Conservation (phyloP, 2,329 filamentous ascomycete species). For the Dothidotthia symphoricarpi region DNA sequence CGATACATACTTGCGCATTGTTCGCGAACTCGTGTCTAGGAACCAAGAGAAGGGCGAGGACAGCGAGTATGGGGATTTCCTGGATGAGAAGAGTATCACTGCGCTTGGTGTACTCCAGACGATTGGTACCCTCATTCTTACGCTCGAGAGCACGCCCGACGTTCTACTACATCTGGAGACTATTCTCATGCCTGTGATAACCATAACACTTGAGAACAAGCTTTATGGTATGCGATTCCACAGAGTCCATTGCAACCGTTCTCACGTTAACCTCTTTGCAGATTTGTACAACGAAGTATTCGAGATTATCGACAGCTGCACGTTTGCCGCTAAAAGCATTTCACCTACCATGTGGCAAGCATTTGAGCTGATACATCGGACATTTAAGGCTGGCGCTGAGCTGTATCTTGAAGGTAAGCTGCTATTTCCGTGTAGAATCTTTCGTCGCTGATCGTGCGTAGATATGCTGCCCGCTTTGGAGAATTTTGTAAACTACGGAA, state of each 20-base stretch:
- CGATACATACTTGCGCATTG: conserved; percentile 92
- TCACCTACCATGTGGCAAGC: conserved; percentile 98
- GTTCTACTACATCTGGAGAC: conserved; percentile 92
- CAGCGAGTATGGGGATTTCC: conserved; percentile 80
- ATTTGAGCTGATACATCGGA: conserved; percentile 93
- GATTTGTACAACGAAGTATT: conserved; percentile 98
- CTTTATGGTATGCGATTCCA: conserved; percentile 66
- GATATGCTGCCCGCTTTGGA: conserved; percentile 98
- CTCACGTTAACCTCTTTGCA: conserved; percentile 36
- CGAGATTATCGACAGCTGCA: conserved; percentile 99
- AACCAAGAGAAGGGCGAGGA: conserved; percentile 72
- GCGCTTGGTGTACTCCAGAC: conserved; percentile 95
- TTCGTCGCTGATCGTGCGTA: conserved; percentile 19
- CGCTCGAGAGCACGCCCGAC: conserved; percentile 93
- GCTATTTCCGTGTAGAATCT: neutral
- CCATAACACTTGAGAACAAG: conserved; percentile 95
- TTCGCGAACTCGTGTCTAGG: conserved; percentile 86
- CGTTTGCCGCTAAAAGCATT: conserved; percentile 93
- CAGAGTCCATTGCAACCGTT: neutral
- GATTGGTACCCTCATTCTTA: conserved; percentile 94
- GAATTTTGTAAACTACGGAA: conserved; percentile 95
- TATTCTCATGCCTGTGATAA: conserved; percentile 95
- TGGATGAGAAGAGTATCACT: conserved; percentile 98
- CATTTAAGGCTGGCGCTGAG: conserved; percentile 95
- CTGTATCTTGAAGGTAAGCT: conserved; percentile 74